Conservation (phyloP, 2,329 filamentous ascomycete species). For the Thermothelomyces thermophilus region DNA sequence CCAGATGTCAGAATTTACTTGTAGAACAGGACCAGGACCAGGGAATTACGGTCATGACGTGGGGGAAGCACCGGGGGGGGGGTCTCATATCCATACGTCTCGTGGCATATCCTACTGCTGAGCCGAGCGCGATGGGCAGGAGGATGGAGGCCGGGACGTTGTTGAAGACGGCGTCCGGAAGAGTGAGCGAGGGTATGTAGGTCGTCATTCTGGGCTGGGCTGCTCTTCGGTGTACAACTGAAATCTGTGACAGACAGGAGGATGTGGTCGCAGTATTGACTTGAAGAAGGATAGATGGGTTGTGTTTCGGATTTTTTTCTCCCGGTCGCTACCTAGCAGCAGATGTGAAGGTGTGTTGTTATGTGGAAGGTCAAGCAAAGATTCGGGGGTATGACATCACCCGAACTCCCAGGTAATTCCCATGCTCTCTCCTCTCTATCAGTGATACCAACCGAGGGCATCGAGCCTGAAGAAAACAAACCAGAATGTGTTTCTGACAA, state of each 20-base stretch:
- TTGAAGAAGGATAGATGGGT: too few relatives aligned
- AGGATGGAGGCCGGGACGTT: slow-evolving; percentile 67
- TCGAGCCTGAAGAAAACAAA: not conserved
- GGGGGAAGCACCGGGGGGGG: too few relatives aligned
- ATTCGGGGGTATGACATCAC: not conserved
- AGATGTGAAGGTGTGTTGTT: too few relatives aligned
- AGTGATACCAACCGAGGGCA: too few relatives aligned
- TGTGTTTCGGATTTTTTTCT: too few relatives aligned
- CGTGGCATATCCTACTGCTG: slow-evolving; percentile 63
- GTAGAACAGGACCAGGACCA: too few relatives aligned
- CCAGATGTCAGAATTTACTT: not conserved
- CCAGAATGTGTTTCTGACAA: not conserved
- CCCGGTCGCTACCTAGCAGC: too few relatives aligned
- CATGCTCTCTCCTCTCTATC: too few relatives aligned
- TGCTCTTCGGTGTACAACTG: not conserved
- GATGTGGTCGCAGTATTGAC: too few relatives aligned
- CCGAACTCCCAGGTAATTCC: too few relatives aligned
- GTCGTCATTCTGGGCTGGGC: slow-evolving; percentile 58
- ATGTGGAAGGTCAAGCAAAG: not conserved
- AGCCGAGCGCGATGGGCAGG: slow-evolving; percentile 66
- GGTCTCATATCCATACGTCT: too few relatives aligned
- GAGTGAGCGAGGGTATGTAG: slow-evolving; percentile 68
- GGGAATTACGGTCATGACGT: too few relatives aligned
- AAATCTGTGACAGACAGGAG: not conserved
- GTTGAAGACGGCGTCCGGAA: slow-evolving; percentile 65